These are phyloP conservation scores for Starmerella scarabaei DNA, from an alignment of 805 yeast species.

Conservation along the genomic window DNA sequence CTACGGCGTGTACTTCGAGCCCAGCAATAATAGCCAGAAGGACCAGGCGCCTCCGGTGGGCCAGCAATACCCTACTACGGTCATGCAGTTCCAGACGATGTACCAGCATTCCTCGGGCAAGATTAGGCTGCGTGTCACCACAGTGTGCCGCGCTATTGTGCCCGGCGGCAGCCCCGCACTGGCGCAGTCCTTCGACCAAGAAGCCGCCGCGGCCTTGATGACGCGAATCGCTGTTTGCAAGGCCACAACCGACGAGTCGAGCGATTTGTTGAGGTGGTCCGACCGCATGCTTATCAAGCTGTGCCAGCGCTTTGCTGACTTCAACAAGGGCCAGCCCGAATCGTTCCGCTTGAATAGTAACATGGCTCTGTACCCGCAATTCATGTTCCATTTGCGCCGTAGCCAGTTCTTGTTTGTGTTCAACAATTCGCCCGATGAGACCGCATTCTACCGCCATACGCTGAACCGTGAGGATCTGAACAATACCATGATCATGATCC, in stretches of 20 bases:
- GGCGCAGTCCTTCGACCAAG: slow-evolving; percentile 80
- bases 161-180: slow-evolving; percentile 45
- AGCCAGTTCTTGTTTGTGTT: slow-evolving; percentile 92
- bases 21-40: slow-evolving; percentile 30
- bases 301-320: slow-evolving; percentile 89
- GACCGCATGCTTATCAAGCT: slow-evolving; percentile 82
- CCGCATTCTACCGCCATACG: slow-evolving; percentile 90
- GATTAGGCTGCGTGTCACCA: slow-evolving; percentile 79
- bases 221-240: slow-evolving; percentile 83
- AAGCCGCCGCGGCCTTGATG: slow-evolving; percentile 91
- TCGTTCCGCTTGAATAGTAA: slow-evolving; percentile 74
- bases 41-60: slow-evolving; percentile 23
- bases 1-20: slow-evolving; percentile 81
- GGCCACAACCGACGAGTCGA: slow-evolving; percentile 65
- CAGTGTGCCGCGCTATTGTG: slow-evolving; percentile 44
- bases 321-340: slow-evolving; percentile 69
- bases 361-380: slow-evolving; percentile 86
- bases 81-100: slow-evolving; percentile 73
- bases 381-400: slow-evolving; percentile 87
- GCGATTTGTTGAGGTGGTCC: slow-evolving; percentile 82
- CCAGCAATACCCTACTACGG: slow-evolving; percentile 19
- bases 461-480: slow-evolving; percentile 82
- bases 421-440: slow-evolving; percentile 97
- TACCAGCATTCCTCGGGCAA: slow-evolving; percentile 95
- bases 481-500: slow-evolving; percentile 91